Conservation (phyloP, 805 yeast species). For the Lipomyces yamanashiensis region DNA sequence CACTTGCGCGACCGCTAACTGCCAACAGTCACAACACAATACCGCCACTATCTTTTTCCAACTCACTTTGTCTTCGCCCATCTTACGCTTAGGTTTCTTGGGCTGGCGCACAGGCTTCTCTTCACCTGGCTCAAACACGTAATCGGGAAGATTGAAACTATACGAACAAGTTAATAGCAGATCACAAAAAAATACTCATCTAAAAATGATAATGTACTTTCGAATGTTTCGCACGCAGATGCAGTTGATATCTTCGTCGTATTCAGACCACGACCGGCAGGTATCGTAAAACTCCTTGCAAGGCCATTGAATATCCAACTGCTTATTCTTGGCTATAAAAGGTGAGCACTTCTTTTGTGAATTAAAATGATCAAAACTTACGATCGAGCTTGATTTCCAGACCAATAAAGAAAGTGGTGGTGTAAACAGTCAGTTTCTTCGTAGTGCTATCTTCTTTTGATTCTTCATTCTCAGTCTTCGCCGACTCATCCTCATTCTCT, state of each 20-base stretch:
- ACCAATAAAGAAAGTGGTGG: conserved; percentile 83
- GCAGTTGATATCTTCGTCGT: conserved; percentile 61
- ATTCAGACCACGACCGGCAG: conserved; percentile 75
- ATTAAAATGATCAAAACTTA: conserved; percentile 2
- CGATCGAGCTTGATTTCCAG: conserved; percentile 56
- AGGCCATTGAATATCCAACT: conserved; percentile 81
- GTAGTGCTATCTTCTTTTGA: conserved; percentile 31
- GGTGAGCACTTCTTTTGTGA: not conserved
- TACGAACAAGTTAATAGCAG: not conserved
- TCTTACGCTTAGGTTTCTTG: conserved; percentile 55
- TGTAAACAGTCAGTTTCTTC: conserved; percentile 51
- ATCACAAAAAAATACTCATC: no score
- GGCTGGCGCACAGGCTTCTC: conserved; percentile 65
- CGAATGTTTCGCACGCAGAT: conserved; percentile 75
- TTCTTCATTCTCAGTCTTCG: conserved; percentile 36
- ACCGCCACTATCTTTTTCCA: not conserved
- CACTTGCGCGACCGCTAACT: not conserved
- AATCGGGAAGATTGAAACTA: conserved; percentile 74
- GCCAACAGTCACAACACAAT: not conserved
- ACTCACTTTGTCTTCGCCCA: conserved; percentile 29
- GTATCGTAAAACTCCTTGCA: conserved; percentile 85
- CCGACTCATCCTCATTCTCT: conserved; percentile 38
- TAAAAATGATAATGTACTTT: conserved; percentile 44
- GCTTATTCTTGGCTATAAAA: conserved; percentile 34
- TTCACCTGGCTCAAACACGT: conserved; percentile 83